A percentile compares a stretch with the other conserved stretches of the same genome.
phyloP scores from a whole-genome alignment of 1,284 basidiomycete species.

The Rhodotorula sp. region DNA sequence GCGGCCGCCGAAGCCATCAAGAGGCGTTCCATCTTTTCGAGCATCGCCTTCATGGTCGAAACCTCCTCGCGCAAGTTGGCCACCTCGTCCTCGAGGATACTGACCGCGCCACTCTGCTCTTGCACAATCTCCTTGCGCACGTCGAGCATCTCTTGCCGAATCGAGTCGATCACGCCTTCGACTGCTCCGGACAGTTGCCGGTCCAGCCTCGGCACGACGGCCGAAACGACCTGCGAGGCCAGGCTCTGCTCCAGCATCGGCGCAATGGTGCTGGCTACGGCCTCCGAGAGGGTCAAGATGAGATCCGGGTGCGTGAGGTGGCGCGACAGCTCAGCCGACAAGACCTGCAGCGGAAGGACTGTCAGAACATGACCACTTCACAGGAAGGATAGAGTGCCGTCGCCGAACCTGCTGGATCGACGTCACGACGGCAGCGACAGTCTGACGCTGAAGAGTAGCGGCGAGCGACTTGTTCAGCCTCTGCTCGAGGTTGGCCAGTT shows the following conservation, averaged over 20 bases:
- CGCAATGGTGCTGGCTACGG: slow-evolving; percentile 7
- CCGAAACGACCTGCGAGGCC: slow-evolving; percentile 61
- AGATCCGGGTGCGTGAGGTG: slow-evolving; percentile 71
- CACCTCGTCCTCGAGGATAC: slow-evolving; percentile 35
- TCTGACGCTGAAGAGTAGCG: not conserved
- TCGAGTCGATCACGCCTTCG: slow-evolving; percentile 69
- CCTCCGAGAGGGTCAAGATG: slow-evolving; percentile 62
- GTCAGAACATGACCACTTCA: too few species aligned
- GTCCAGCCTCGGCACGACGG: slow-evolving; percentile 67
- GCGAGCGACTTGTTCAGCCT: not conserved
- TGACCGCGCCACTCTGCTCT: slow-evolving; percentile 38
- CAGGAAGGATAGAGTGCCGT: too few species aligned
- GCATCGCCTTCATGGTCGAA: slow-evolving; percentile 20
- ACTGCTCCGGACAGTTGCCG: slow-evolving; percentile 68
- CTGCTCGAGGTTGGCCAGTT: not conserved
- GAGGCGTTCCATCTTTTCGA: slow-evolving; percentile 32
- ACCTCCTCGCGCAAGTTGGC: slow-evolving; percentile 28
- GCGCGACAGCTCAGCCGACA: slow-evolving; percentile 72
- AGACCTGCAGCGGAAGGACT: slow-evolving; percentile 53
- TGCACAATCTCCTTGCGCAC: slow-evolving; percentile 41
- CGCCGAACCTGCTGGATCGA: not conserved
- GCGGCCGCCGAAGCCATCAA: slow-evolving; percentile 2
- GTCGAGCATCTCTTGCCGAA: slow-evolving; percentile 62
- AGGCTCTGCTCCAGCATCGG: slow-evolving; percentile 55
- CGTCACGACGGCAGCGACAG: not conserved